phyloP scores from a whole-genome alignment of 2,329 filamentous ascomycete genomes.

The Exophiala oligosperma region DNA sequence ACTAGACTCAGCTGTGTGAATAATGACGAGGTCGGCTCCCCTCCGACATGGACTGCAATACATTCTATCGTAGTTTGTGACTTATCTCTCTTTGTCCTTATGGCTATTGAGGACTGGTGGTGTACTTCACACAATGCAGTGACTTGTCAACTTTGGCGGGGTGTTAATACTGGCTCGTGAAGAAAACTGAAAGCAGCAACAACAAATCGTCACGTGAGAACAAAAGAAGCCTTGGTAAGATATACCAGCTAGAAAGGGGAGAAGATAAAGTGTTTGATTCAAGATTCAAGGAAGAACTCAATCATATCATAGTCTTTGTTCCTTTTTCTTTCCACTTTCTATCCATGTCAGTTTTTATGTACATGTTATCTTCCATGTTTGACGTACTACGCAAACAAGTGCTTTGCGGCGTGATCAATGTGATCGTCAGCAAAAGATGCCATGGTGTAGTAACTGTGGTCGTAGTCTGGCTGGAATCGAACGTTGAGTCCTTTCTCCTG shows the following conservation, averaged over 20 bases:
- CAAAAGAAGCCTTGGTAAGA: too few relatives aligned
- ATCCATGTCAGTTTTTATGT: conserved; percentile 24
- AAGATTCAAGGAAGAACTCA: conserved; percentile 14
- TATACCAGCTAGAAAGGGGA: not conserved
- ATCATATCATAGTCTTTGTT: conserved; percentile 29
- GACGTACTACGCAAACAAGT: conserved; percentile 63
- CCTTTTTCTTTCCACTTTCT: conserved; percentile 28
- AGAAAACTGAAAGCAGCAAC: too few relatives aligned
- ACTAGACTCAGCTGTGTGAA: too few relatives aligned
- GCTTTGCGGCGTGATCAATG: conserved; percentile 86
- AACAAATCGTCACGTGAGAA: too few relatives aligned
- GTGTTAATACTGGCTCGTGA: too few relatives aligned
- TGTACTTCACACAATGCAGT: too few relatives aligned
- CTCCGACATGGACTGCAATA: too few relatives aligned
- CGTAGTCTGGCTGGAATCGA: conserved; percentile 86
- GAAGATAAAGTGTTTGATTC: not conserved
- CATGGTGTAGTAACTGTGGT: conserved; percentile 98
- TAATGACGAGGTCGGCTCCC: too few relatives aligned
- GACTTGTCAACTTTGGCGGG: too few relatives aligned
- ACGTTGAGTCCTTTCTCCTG: conserved; percentile 69
- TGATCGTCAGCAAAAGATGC: conserved; percentile 87
- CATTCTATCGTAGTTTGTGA: too few relatives aligned
- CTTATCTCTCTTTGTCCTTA: too few relatives aligned
- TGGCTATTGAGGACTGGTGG: too few relatives aligned
- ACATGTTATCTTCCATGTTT: not conserved